Evolutionary conservation across 306 rosid species (phyloP), one percentile per base, ranked within the genome.

Genomic region (Vigna trinervia): DNA sequence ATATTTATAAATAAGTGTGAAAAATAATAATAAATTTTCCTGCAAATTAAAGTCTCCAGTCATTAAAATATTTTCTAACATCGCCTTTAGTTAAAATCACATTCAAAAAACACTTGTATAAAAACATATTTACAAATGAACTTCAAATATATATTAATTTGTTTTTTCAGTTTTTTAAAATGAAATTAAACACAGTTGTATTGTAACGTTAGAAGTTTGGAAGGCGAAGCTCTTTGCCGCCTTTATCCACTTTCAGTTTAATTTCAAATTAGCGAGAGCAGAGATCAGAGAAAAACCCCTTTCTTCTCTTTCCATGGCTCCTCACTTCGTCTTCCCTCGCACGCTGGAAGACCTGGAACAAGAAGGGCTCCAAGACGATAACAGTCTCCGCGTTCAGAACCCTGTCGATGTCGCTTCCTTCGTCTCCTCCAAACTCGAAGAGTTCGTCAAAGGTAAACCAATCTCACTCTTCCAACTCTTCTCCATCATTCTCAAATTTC

Each of bases 391-490:
- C 82, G 92, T 84, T 15, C 89, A 57, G 45, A 89, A 86, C 69
- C 82, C 82, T 13, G 22, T 67, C 45, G 78, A 92, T 77, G 28
- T 88, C 46, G 26, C 92, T 26, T 84, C 90, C 46, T 81, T 92
- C 28, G 86, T 81, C 8, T 66, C 96, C 38, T 85, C 96, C 45
- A 83, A 89, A 81, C 87, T 95, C 51, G 93, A 92, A 76, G 98
- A 95, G 69, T 90, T 92, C 80, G 96, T 92, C 84, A 95, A 95
- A 95, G 97, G 98, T 93, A 36, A 15, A 10, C 4, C 13, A 71
- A 38, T 36, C 59, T 19, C 45, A 47, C 20, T 14, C 63, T 6
- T 32, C 13, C 19, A 6, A 48, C 4, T 39, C 28, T 3, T 39
- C 48, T 3, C 28, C 8, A 1, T 3, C 48, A n/a, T 4, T 11